phyloP scores from a whole-genome alignment of 2,329 filamentous ascomycete genomes.

The Colletotrichum somersetense region DNA sequence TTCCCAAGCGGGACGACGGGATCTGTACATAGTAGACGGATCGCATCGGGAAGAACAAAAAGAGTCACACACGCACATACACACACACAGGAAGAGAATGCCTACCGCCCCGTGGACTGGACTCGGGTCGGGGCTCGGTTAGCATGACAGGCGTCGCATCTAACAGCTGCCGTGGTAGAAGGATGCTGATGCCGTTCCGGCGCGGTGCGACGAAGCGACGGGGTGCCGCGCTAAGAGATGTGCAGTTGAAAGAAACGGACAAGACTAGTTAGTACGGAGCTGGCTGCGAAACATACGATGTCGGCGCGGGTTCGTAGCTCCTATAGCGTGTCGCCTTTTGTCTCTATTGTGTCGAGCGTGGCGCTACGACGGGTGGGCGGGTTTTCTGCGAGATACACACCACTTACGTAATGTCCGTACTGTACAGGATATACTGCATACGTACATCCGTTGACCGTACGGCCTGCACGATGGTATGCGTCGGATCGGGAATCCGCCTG shows the following conservation, averaged over 20 bases:
- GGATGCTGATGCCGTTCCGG: constrained; percentile 3
- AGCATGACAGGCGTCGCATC: constrained; percentile 38
- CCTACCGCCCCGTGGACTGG: neutral
- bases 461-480: constrained; percentile 32
- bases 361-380: constrained; percentile 14
- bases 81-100: constrained; percentile 2
- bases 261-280: neutral
- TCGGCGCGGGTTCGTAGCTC: neutral
- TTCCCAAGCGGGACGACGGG: neutral
- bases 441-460: constrained; percentile 15
- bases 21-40: constrained; percentile 1
- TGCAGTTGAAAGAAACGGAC: constrained; percentile 9
- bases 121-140: constrained; percentile 6
- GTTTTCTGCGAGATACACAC: constrained; percentile 14
- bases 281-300: neutral
- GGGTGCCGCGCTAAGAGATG: constrained; percentile 24
- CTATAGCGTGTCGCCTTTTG: constrained; percentile 8
- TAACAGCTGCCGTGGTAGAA: constrained; percentile 14
- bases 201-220: constrained; percentile 31
- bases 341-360: neutral
- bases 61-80: neutral
- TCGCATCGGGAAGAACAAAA: constrained; percentile 17
- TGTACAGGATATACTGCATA: neutral
- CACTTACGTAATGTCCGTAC: constrained; percentile 18
- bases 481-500: constrained; percentile 17